Conservation (phyloP, 2,329 filamentous ascomycete species). For the Tetracladium maxilliforme region DNA sequence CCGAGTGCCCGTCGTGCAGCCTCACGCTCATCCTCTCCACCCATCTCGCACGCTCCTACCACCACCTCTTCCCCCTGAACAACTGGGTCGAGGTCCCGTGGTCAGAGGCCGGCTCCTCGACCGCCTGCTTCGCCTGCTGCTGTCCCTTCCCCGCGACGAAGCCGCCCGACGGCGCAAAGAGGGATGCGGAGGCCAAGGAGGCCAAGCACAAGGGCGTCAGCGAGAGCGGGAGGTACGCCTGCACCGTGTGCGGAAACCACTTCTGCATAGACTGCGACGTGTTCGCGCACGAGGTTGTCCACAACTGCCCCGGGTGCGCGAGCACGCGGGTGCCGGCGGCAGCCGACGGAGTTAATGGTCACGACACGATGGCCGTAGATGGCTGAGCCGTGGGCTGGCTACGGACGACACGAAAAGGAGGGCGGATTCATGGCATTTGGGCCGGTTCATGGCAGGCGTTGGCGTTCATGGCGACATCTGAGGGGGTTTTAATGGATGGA, state of each 20-base stretch:
- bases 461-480: no score
- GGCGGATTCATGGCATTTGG: no score
- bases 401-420: no score
- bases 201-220: conserved; percentile 46
- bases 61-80: conserved; percentile 77
- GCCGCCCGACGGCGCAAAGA: not conserved
- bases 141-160: conserved; percentile 45
- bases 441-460: no score
- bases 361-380: no score
- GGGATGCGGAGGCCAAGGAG: conserved; percentile 15
- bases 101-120: conserved; percentile 46
- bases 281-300: conserved; percentile 83
- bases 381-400: no score
- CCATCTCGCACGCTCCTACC: conserved; percentile 82
- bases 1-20: conserved; percentile 82
- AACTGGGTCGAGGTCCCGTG: conserved; percentile 90
- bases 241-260: conserved; percentile 72
- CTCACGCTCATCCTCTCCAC: conserved; percentile 90
- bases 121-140: conserved; percentile 67
- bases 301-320: conserved; percentile 94
- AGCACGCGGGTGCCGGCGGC: no score
- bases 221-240: conserved; percentile 80
- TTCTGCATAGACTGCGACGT: conserved; percentile 98
- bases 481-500: no score
- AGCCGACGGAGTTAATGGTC: no score